A percentile compares a stretch with the other conserved stretches of the same genome.
Conservation (phyloP, 495 filamentous ascomycete species). For the Tuber borchii region DNA sequence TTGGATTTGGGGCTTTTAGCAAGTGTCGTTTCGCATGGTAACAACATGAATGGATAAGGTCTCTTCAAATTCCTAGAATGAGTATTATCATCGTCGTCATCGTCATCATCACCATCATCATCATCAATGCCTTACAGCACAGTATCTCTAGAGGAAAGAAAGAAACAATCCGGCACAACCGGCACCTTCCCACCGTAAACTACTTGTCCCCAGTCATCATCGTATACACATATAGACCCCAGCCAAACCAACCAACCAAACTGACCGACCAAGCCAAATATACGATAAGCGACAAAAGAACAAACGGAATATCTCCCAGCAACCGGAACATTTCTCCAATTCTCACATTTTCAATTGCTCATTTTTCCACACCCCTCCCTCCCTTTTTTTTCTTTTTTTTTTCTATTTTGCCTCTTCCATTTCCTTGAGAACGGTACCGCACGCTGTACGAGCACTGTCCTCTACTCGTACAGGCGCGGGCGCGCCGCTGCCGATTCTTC, state of each 20-base stretch:
- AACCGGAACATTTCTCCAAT: background rate
- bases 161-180: background rate
- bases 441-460: background rate
- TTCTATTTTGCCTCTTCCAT: background rate
- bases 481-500: constrained; percentile 1
- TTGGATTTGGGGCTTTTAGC: too few species aligned
- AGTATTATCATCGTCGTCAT: too few species aligned
- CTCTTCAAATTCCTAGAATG: too few species aligned
- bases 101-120: too few species aligned
- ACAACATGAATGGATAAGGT: too few species aligned
- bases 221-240: background rate
- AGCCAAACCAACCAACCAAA: background rate
- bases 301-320: background rate
- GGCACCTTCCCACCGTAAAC: background rate
- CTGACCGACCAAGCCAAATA: background rate
- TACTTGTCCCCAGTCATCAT: background rate
- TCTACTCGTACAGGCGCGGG: background rate
- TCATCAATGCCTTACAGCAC: too few species aligned
- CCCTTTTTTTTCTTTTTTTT: background rate
- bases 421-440: background rate
- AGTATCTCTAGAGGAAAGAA: background rate
- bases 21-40: too few species aligned
- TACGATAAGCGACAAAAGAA: background rate
- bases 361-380: background rate
- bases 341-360: background rate